A percentile compares a stretch with the other conserved stretches of the same genome.
Evolutionary conservation across 2,329 filamentous ascomycete genomes (phyloP).

Genomic region (Fusarium sororula): DNA sequence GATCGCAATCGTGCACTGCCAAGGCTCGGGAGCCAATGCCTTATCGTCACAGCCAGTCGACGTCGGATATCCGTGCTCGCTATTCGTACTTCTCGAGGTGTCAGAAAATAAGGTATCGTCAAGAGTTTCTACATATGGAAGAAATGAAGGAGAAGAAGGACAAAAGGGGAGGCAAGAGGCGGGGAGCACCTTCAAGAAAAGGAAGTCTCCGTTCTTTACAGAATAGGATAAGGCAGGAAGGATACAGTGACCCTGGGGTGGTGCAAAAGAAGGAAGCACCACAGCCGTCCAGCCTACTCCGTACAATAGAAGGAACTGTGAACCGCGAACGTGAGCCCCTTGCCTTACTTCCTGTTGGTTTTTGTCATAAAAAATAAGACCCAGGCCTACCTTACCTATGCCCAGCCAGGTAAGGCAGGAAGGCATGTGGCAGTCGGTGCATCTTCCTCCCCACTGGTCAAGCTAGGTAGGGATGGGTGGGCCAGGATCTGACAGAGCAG

Average conservation of each 20-base stretch:
- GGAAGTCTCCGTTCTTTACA: slow-evolving; percentile 27
- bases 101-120: background rate
- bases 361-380: slow-evolving; percentile 26
- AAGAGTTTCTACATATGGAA: background rate
- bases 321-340: slow-evolving; percentile 11
- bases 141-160: background rate
- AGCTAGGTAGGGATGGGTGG: slow-evolving; percentile 1
- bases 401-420: slow-evolving; percentile 28
- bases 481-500: slow-evolving; percentile 11
- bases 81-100: background rate
- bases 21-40: slow-evolving; percentile 39
- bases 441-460: slow-evolving; percentile 4
- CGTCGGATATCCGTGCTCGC: slow-evolving; percentile 22
- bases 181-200: slow-evolving; percentile 29
- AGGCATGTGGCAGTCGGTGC: slow-evolving; percentile 27
- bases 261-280: slow-evolving; percentile 9
- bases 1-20: slow-evolving; percentile 37
- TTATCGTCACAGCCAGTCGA: slow-evolving; percentile 11
- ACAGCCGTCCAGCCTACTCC: background rate
- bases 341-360: background rate
- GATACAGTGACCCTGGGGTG: slow-evolving; percentile 23
- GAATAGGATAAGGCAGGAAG: background rate
- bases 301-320: background rate
- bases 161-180: slow-evolving; percentile 11
- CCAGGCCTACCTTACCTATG: background rate